Conservation (phyloP, 2,329 filamentous ascomycete genomes). For the Pestalotiopsis sp. region DNA sequence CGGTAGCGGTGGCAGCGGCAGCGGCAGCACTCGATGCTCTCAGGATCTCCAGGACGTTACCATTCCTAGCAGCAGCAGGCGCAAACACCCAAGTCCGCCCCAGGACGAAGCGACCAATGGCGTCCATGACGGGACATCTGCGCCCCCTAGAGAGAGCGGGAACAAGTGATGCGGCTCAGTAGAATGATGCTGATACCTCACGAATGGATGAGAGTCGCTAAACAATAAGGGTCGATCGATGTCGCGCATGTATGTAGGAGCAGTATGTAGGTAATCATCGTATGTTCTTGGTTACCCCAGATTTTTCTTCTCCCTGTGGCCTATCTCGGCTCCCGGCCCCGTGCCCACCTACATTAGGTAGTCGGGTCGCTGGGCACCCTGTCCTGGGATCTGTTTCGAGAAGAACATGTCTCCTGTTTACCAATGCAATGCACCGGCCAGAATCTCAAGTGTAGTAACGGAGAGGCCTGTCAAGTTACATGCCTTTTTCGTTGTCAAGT, state of each 20-base stretch:
- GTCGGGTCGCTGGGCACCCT: not conserved
- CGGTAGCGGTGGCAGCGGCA: too few relatives aligned
- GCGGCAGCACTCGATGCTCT: not conserved
- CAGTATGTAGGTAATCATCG: not conserved
- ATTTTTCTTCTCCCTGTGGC: not conserved
- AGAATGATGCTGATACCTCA: not conserved
- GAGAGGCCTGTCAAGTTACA: too few relatives aligned
- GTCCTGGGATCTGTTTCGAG: not conserved
- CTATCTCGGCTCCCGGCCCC: not conserved
- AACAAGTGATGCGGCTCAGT: not conserved
- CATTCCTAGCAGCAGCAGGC: not conserved
- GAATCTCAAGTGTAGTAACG: too few relatives aligned
- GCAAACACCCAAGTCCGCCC: not conserved
- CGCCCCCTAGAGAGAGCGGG: not conserved
- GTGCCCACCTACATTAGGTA: not conserved
- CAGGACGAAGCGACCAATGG: slow-evolving; percentile 6
- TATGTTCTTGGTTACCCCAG: not conserved
- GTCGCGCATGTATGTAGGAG: not conserved
- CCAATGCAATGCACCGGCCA: too few relatives aligned
- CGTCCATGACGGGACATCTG: not conserved
- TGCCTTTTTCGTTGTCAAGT: too few relatives aligned
- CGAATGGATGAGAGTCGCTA: not conserved
- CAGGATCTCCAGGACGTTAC: not conserved
- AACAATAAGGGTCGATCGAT: not conserved
- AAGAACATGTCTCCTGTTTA: too few relatives aligned